A percentile compares a stretch with the other conserved stretches of the same genome.
Conservation (phyloP, 164 flowering plant genomes). For the Kingdonia uniflora region DNA sequence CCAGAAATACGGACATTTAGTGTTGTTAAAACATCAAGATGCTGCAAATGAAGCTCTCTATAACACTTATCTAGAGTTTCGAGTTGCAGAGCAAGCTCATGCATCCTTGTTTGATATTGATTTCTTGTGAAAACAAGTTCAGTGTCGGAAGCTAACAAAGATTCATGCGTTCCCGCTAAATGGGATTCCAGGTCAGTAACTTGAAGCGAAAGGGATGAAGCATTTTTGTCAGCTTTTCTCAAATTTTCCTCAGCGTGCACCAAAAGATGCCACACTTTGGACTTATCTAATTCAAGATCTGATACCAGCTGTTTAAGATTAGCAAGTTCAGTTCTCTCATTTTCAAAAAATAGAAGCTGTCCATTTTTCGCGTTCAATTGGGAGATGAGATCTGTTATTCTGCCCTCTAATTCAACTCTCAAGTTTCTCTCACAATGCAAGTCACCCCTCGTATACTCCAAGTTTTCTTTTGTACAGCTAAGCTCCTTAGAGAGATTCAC, state of each 20-base stretch:
- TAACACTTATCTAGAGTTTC: constrained; percentile 20
- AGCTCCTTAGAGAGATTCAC: constrained; percentile 37
- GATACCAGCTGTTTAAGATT: constrained; percentile 32
- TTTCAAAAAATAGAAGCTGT: constrained; percentile 26
- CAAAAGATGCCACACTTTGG: constrained; percentile 21
- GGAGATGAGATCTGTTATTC: constrained; percentile 31
- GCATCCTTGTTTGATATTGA: constrained; percentile 30
- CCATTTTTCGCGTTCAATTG: constrained; percentile 35
- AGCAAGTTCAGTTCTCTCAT: constrained; percentile 35
- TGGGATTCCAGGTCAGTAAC: constrained; percentile 31
- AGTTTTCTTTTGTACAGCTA: constrained; percentile 26
- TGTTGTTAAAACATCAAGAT: constrained; percentile 26
- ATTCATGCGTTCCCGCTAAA: constrained; percentile 32
- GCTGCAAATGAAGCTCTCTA: constrained; percentile 32
- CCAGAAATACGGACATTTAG: constrained; percentile 28
- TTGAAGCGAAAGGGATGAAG: constrained; percentile 16
- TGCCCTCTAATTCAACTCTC: constrained; percentile 34
- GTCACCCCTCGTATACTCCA: constrained; percentile 30
- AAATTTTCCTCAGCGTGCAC: constrained; percentile 20
- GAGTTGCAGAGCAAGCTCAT: constrained; percentile 36
- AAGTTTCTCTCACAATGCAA: constrained; percentile 37
- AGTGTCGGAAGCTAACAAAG: constrained; percentile 46
- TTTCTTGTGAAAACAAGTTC: constrained; percentile 25
- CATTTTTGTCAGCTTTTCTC: constrained; percentile 24
- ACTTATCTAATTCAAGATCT: constrained; percentile 45